Percentiles rank a stretch among this genome's conserved stretches.
phyloP scores from a whole-genome alignment of 139 green algal genomes.

The Chlamydomonas eustigma region DNA sequence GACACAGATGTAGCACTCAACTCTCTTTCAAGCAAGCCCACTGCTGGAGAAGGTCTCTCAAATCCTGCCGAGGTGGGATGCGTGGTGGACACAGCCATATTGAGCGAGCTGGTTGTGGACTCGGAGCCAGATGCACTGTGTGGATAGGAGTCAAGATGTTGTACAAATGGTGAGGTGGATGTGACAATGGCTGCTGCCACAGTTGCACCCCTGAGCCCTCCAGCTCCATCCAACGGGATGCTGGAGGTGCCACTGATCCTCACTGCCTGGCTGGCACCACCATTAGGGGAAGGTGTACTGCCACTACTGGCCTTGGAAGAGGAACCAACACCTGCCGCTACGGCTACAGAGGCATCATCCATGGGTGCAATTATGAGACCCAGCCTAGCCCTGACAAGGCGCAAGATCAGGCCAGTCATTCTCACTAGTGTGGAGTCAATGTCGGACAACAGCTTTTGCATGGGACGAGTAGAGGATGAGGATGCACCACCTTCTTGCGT shows the following conservation, averaged over 20 bases:
- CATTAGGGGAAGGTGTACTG: too few species aligned
- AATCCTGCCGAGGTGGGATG: not conserved
- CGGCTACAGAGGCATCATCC: not conserved
- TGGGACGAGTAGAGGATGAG: too few species aligned
- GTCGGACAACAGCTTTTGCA: conserved; percentile 12
- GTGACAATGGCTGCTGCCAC: not conserved
- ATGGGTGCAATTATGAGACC: conserved; percentile 8
- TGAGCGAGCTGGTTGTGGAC: too few species aligned
- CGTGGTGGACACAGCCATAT: not conserved
- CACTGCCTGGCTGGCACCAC: not conserved
- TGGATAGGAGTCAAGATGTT: too few species aligned
- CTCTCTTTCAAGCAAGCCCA: not conserved
- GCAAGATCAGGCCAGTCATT: conserved; percentile 22
- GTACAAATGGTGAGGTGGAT: too few species aligned
- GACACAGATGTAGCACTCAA: too few species aligned
- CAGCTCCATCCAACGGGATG: not conserved
- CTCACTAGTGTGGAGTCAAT: conserved; percentile 22
- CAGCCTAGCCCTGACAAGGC: conserved; percentile 12
- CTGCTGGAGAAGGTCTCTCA: not conserved
- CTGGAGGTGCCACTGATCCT: not conserved
- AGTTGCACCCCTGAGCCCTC: not conserved
- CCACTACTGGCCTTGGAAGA: not conserved
- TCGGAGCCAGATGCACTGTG: too few species aligned
- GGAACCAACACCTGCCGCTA: not conserved
- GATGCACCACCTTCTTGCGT: too few species aligned